A percentile compares a stretch with the other conserved stretches of the same genome.
Evolutionary conservation across 1,139 yeast species (phyloP).

Genomic region (Candida smagusa): DNA sequence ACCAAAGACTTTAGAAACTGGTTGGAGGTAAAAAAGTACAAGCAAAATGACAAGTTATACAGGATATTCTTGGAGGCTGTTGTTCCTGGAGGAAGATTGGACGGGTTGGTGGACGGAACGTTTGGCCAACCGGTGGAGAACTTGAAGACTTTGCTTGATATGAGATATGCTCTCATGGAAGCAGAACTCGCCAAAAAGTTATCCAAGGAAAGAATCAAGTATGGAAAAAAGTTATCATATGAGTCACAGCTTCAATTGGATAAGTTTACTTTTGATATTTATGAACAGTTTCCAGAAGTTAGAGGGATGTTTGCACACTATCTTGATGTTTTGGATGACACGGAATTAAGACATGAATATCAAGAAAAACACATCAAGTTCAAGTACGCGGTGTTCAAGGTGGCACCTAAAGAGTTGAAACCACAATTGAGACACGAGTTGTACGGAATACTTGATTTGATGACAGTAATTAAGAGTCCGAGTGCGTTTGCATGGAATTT

Average conservation of each 20-base stretch:
- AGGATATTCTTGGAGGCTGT: slow-evolving; percentile 50
- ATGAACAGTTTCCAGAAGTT: slow-evolving; percentile 44
- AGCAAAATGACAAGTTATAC: slow-evolving; percentile 28
- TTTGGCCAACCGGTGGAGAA: slow-evolving; percentile 52
- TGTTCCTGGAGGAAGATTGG: slow-evolving; percentile 63
- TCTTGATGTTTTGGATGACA: slow-evolving; percentile 63
- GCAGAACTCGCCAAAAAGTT: slow-evolving; percentile 25
- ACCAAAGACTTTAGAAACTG: slow-evolving; percentile 46
- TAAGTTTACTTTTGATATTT: slow-evolving; percentile 48
- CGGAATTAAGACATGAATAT: slow-evolving; percentile 49
- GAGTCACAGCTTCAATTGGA: slow-evolving; percentile 35
- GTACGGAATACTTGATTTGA: slow-evolving; percentile 60
- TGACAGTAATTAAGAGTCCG: slow-evolving; percentile 61
- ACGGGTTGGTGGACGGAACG: slow-evolving; percentile 48
- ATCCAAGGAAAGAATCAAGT: slow-evolving; percentile 38
- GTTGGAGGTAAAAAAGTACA: slow-evolving; percentile 32
- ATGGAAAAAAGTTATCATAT: slow-evolving; percentile 31
- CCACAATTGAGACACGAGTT: slow-evolving; percentile 37
- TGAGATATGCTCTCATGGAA: slow-evolving; percentile 41
- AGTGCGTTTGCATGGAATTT: slow-evolving; percentile 70
- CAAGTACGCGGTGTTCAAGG: slow-evolving; percentile 49
- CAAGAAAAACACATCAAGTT: slow-evolving; percentile 63
- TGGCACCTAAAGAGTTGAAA: slow-evolving; percentile 32
- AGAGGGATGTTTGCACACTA: slow-evolving; percentile 52
- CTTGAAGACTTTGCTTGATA: slow-evolving; percentile 47